A percentile compares a stretch with the other conserved stretches of the same genome.
These are phyloP conservation scores for Aspergillus brasiliensis DNA, from an alignment of 2,329 filamentous ascomycete species.

Conservation along the genomic window DNA sequence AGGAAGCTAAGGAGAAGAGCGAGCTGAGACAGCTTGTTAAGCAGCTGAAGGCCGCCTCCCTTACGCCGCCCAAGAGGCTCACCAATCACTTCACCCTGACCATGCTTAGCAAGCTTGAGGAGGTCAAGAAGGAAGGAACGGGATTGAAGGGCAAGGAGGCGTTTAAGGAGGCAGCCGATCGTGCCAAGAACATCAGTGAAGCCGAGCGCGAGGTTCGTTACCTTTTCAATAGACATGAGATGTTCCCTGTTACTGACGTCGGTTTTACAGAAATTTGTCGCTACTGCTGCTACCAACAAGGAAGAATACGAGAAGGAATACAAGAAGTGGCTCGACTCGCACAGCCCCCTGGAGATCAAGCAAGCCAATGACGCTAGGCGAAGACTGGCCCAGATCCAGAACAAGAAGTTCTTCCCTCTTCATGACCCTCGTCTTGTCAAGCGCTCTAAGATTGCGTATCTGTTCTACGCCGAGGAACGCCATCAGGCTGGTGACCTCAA, in stretches of 20 bases:
- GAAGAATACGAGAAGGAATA: constrained; percentile 48
- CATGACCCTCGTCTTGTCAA: constrained; percentile 59
- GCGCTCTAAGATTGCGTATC: constrained; percentile 40
- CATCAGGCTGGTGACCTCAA: constrained; percentile 53
- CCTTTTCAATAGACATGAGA: background rate
- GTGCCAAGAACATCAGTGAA: constrained; percentile 19
- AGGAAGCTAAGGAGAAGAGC: constrained; percentile 31
- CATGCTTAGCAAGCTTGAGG: constrained; percentile 22
- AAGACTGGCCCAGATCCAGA: constrained; percentile 29
- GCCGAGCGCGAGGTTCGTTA: constrained; percentile 28
- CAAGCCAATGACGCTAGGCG: constrained; percentile 61
- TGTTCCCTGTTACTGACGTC: constrained; percentile 10
- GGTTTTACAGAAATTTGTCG: constrained; percentile 54
- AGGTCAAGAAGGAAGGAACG: constrained; percentile 6
- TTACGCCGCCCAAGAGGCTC: constrained; percentile 40
- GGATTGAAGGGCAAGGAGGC: constrained; percentile 12
- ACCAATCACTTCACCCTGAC: constrained; percentile 30
- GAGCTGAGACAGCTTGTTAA: constrained; percentile 33
- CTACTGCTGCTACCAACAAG: constrained; percentile 51
- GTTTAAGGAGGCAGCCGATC: constrained; percentile 21
- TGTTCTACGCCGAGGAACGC: constrained; percentile 51
- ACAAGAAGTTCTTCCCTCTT: constrained; percentile 37
- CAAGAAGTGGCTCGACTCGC: constrained; percentile 56
- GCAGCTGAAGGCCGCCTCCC: constrained; percentile 36
- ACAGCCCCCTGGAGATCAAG: constrained; percentile 60